Conservation (phyloP, 345 rosid genomes). For the Noccaea bulbosa region DNA sequence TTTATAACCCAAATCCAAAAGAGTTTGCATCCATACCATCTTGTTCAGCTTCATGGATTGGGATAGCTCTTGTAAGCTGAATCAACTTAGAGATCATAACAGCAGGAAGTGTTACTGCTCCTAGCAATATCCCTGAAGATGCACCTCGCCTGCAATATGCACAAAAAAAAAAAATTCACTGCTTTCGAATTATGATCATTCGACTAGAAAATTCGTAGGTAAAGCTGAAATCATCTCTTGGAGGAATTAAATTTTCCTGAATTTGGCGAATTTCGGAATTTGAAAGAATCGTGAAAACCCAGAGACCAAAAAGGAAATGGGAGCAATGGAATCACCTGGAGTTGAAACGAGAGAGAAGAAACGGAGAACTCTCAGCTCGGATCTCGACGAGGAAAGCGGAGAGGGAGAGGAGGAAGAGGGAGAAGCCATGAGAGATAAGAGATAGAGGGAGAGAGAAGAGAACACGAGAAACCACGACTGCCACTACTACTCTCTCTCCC, state of each 20-base stretch:
- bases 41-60: constrained; percentile 51
- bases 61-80: constrained; percentile 72
- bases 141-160: constrained; percentile 63
- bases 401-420: constrained; percentile 60
- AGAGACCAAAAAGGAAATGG: too few species aligned
- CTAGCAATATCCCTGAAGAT: constrained; percentile 85
- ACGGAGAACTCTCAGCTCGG: constrained; percentile 52
- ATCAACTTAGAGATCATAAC: constrained; percentile 74
- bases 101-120: constrained; percentile 80
- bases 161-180: too few species aligned
- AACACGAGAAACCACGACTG: constrained; percentile 55
- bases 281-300: background rate
- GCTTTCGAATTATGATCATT: background rate
- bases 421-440: constrained; percentile 68
- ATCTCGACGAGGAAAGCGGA: constrained; percentile 72
- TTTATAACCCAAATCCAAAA: background rate
- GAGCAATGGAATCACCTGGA: constrained; percentile 50
- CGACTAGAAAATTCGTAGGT: background rate
- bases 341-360: constrained; percentile 50
- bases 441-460: constrained; percentile 64
- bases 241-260: background rate
- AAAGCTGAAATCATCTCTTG: background rate
- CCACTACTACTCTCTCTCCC: constrained; percentile 89
- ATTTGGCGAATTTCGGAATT: background rate
- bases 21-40: constrained; percentile 49